Base-by-base conservation (phyloP, 2,329 filamentous ascomycete genomes). In the Ramichloridium luteum region DNA sequence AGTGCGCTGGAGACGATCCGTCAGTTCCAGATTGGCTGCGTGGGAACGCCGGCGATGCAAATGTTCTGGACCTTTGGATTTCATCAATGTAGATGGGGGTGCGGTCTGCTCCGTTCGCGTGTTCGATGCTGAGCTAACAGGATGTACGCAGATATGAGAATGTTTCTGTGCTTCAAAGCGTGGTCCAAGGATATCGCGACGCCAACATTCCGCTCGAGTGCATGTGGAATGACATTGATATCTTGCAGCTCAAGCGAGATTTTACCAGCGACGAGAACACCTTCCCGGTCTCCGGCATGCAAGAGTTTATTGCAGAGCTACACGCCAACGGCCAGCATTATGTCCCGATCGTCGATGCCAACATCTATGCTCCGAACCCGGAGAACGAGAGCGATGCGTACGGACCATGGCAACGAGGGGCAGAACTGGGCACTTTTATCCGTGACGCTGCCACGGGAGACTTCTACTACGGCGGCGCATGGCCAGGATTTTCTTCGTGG, bases 291-390 rank as follows among this genome's bases (percentile, higher is more conserved):
- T 51, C 51, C 3, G 63, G 58, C 25, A 67, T 62, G 6, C 50
- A 57, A 14, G 52, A 57, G 1, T 72, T 72, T 42, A 53, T 73
- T 23, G 52, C 57, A 8, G 55, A 57, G 27, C 51, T 74, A 3
- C 65, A 72, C 43, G 53, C 54, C 4, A 59, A 60, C 36, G 64
- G 65, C 16, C 65, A 65, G 38, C 63, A 70, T 37, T 73, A 67
- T 35, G 57, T 72, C 6, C 68, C 69, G 0, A 71, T 73, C 34
- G 61, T 73, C 4, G 69, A 73, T 44, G 56, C 61, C 11, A 69
- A 61, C 17, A 76, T 77, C 31, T 83, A 82, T 45, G 67, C 69
- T n/a, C 77, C 77, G 0, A 77, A 80, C 40, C 74, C 73, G 0
- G 57, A 67, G 4, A 77, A 81, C 46, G 58, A 59, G 1, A 70